phyloP scores from a whole-genome alignment of 805 yeast species.

The Torulaspora indica region DNA sequence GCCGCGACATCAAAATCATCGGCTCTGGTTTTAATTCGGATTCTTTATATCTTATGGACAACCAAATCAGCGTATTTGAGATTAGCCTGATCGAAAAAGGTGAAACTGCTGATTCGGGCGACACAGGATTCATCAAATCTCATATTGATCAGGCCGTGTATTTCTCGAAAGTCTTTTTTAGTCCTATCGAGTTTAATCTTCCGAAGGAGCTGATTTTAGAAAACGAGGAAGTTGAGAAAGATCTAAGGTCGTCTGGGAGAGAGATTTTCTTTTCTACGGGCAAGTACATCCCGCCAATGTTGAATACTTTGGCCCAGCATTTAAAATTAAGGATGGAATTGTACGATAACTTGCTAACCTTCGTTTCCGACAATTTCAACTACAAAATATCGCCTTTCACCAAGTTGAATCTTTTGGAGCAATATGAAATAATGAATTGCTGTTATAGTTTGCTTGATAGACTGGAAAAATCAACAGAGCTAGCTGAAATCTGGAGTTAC shows the following conservation, averaged over 20 bases:
- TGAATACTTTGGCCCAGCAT: slow-evolving; percentile 49
- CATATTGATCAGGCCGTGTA: slow-evolving; percentile 79
- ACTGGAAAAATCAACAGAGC: slow-evolving; percentile 8
- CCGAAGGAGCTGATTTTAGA: slow-evolving; percentile 44
- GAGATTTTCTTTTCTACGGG: slow-evolving; percentile 58
- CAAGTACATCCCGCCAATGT: slow-evolving; percentile 49
- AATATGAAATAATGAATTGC: slow-evolving; percentile 45
- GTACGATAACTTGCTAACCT: slow-evolving; percentile 44
- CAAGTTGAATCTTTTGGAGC: slow-evolving; percentile 39
- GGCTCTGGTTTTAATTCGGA: slow-evolving; percentile 55
- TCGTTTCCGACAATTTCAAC: slow-evolving; percentile 44
- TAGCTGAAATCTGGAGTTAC: slow-evolving; percentile 14
- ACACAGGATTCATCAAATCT: slow-evolving; percentile 48
- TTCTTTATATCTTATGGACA: slow-evolving; percentile 47
- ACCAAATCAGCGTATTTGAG: slow-evolving; percentile 56
- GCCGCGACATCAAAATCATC: slow-evolving; percentile 46
- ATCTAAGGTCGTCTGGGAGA: slow-evolving; percentile 47
- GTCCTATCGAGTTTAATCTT: slow-evolving; percentile 48
- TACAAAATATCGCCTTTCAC: slow-evolving; percentile 35
- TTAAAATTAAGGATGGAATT: slow-evolving; percentile 47
- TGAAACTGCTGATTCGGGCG: slow-evolving; percentile 23
- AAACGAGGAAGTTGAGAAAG: slow-evolving; percentile 43
- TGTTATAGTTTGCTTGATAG: slow-evolving; percentile 42
- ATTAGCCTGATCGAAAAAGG: slow-evolving; percentile 43
- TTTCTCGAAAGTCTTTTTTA: slow-evolving; percentile 47